Base-by-base conservation (phyloP, 2,329 filamentous ascomycete genomes). In the Sporothrix schenckii region DNA sequence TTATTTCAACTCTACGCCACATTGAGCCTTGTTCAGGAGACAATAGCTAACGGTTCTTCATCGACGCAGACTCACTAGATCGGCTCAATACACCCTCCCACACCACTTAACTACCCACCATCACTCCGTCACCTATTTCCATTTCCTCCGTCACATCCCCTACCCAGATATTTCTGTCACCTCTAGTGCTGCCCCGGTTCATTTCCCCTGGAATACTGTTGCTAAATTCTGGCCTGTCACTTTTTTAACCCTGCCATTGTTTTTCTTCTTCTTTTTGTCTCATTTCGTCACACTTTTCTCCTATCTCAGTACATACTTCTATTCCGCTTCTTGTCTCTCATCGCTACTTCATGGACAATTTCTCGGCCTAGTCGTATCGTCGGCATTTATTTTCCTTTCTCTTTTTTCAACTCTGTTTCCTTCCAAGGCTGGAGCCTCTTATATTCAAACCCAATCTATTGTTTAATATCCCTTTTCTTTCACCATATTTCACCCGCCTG, bases 1-100 rank as follows among this genome's bases (percentile, higher is more conserved):
- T 44, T 16, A 14, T 44, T 44, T 16, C 11, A 13, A n/a, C 41
- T 50, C 41, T 34, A 5, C 21, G 52, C 58, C 27, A 34, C 44
- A 39, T 13, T 52, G 10, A 27, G 24, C 10, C 19, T 30, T 9
- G 14, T 53, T 63, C 41, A 10, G 47, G 27, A n/a, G 19, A 52
- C 52, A 50, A 44, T 16, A 30, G 44, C 66, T 68, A 60, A 68
- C 54, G 39, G 21, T 66, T 69, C 68, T 69, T 66, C 68, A 69
- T 34, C 60, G 24, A 13, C 11, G 16, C 47, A 63, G 56, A 49
- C 58, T 49, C 49, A 65, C 68, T 69, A 44, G 49, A 19, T 24
- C 49, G 60, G 60, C 56, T 69, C 49, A 30, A 41, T 65, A 47
- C 54, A 56, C 39, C 39, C 49, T 53, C 54, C 68, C 68, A 63